Evolutionary conservation across 2,329 filamentous ascomycete species (phyloP).

Genomic region (Tolypocladium sp.): DNA sequence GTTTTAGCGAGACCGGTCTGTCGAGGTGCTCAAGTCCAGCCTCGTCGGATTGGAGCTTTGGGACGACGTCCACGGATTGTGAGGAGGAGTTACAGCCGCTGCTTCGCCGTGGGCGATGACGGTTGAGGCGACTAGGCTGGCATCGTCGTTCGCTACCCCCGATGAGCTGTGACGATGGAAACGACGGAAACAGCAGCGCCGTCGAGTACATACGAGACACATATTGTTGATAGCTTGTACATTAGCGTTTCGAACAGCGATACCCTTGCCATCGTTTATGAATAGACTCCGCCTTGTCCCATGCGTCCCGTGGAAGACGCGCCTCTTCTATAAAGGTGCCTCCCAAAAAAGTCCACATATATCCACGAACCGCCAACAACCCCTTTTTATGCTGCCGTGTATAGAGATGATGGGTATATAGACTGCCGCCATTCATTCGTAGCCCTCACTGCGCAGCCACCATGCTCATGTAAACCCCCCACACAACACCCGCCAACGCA

Average conservation of each 20-base stretch:
- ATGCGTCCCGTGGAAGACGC: neutral
- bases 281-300: neutral
- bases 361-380: too few relatives aligned
- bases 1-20: neutral
- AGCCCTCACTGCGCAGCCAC: slow-evolving; percentile 27
- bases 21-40: neutral
- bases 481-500: slow-evolving; percentile 61
- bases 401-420: too few relatives aligned
- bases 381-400: too few relatives aligned
- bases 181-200: neutral
- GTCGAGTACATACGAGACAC: neutral
- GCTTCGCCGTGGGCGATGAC: neutral
- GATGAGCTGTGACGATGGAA: neutral
- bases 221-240: neutral
- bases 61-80: neutral
- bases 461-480: slow-evolving; percentile 69
- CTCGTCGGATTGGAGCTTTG: neutral
- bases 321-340: neutral
- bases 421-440: neutral
- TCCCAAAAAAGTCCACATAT: neutral
- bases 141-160: neutral
- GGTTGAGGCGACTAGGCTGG: neutral
- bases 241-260: neutral
- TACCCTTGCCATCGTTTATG: neutral
- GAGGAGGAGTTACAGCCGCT: neutral